Percentiles rank a stretch among this genome's conserved stretches.
phyloP scores from a whole-genome alignment of 225 moss, liverwort and hornwort genomes.

The Polytrichum commune region DNA sequence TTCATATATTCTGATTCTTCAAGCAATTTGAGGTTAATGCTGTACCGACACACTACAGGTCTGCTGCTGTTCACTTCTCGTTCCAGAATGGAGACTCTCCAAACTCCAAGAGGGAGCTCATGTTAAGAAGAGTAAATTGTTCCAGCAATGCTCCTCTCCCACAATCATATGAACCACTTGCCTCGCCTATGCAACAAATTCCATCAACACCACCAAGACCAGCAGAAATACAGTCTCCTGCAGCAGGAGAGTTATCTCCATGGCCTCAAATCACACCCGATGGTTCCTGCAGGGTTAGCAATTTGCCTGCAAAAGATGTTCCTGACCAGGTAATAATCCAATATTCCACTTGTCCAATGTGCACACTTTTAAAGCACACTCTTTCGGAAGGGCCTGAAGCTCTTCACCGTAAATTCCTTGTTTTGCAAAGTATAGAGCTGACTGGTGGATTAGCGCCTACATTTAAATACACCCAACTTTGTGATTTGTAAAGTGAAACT shows the following conservation, averaged over 20 bases:
- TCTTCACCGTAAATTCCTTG: too few species aligned
- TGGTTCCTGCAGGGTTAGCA: conserved; percentile 23
- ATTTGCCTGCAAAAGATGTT: too few species aligned
- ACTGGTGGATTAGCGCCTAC: too few species aligned
- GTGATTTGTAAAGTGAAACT: not conserved
- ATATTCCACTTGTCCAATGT: too few species aligned
- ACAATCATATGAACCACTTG: conserved; percentile 15
- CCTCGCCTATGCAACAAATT: conserved; percentile 8
- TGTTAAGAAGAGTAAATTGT: conserved; percentile 30
- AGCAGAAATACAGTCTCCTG: not conserved
- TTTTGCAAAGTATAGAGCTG: too few species aligned
- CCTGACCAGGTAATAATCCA: too few species aligned
- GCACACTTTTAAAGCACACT: too few species aligned
- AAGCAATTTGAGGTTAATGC: not conserved
- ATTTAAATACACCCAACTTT: too few species aligned
- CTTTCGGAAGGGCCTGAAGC: too few species aligned
- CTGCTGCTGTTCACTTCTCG: conserved; percentile 57
- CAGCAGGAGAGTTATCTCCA: conserved; percentile 17
- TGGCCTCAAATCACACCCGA: conserved; percentile 22
- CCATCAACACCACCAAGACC: conserved; percentile 1
- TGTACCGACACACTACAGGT: conserved; percentile 13
- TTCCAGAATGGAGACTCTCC: conserved; percentile 43
- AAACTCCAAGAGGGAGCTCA: conserved; percentile 28
- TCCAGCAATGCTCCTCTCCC: conserved; percentile 29
- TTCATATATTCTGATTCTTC: too few species aligned